Evolutionary conservation across 2,329 filamentous ascomycete species (phyloP).

Genomic region (Colletotrichum shisoi): DNA sequence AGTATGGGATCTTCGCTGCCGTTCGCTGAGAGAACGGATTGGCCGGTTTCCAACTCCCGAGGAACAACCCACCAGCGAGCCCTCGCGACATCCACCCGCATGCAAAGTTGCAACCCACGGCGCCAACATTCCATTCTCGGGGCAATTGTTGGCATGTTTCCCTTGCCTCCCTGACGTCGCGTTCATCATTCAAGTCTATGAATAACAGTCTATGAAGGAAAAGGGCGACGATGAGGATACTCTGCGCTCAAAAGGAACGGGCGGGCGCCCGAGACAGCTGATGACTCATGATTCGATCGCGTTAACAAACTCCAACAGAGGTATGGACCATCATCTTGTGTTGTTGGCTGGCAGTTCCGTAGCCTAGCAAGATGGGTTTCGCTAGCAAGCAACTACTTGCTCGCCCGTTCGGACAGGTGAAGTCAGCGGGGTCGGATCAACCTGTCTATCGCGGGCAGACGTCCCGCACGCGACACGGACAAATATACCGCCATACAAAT

Average conservation of each 20-base stretch:
- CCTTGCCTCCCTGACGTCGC: not conserved
- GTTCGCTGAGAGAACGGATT: constrained; percentile 15
- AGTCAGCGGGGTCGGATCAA: too few species aligned
- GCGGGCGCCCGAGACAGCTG: not conserved
- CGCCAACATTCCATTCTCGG: constrained; percentile 11
- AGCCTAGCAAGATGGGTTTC: not conserved
- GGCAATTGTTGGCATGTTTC: constrained; percentile 9
- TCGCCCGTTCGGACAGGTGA: too few species aligned
- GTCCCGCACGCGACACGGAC: not conserved
- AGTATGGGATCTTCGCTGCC: constrained; percentile 35
- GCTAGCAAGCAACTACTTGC: not conserved
- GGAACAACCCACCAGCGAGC: constrained; percentile 1
- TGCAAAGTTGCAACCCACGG: not conserved
- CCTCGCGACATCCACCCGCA: constrained; percentile 4
- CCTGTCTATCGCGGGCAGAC: not conserved
- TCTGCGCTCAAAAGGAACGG: not conserved
- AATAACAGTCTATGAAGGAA: too few species aligned
- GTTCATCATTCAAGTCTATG: not conserved
- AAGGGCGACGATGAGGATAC: not conserved
- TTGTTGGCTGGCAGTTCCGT: not conserved
- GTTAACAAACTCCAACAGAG: not conserved
- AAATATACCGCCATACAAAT: not conserved
- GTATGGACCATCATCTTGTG: not conserved
- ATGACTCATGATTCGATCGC: not conserved
- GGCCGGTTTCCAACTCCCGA: constrained; percentile 12